Conservation (phyloP, 495 filamentous ascomycete genomes). For the Haplographium delicatum region DNA sequence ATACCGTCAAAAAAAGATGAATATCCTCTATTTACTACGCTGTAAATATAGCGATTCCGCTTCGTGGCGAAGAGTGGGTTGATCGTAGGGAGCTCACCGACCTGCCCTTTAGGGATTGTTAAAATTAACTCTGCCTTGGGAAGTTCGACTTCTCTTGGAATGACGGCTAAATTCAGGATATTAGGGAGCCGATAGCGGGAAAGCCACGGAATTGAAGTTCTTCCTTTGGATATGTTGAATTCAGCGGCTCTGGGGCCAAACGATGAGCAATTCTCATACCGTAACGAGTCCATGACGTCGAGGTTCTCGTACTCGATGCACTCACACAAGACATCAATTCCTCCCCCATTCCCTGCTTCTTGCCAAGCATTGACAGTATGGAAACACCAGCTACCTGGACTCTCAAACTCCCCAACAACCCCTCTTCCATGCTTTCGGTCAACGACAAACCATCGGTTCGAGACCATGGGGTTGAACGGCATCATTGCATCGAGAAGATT, state of each 20-base stretch:
- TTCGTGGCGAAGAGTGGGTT: constrained; percentile 51
- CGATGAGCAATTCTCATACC: constrained; percentile 54
- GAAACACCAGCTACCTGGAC: constrained; percentile 64
- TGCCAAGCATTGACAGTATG: constrained; percentile 67
- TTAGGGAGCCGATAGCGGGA: constrained; percentile 2
- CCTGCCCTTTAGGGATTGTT: constrained; percentile 29
- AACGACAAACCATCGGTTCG: constrained; percentile 63
- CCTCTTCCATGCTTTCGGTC: constrained; percentile 49
- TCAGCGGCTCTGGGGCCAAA: constrained; percentile 29
- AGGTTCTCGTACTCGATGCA: constrained; percentile 47
- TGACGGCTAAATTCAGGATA: neutral
- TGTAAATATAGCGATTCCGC: constrained; percentile 61
- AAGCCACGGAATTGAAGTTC: neutral
- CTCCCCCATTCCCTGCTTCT: constrained; percentile 9
- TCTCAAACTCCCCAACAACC: constrained; percentile 54
- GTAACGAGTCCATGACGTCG: constrained; percentile 50
- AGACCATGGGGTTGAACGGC: constrained; percentile 42
- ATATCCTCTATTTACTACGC: constrained; percentile 47
- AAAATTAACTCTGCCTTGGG: neutral
- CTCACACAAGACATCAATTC: constrained; percentile 55
- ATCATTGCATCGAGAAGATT: constrained; percentile 55
- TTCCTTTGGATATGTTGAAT: neutral
- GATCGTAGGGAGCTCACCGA: constrained; percentile 59
- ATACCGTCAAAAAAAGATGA: constrained; percentile 62
- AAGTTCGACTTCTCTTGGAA: neutral